phyloP scores from a whole-genome alignment of 306 rosid species.

The Astragalus glycyphyllos region DNA sequence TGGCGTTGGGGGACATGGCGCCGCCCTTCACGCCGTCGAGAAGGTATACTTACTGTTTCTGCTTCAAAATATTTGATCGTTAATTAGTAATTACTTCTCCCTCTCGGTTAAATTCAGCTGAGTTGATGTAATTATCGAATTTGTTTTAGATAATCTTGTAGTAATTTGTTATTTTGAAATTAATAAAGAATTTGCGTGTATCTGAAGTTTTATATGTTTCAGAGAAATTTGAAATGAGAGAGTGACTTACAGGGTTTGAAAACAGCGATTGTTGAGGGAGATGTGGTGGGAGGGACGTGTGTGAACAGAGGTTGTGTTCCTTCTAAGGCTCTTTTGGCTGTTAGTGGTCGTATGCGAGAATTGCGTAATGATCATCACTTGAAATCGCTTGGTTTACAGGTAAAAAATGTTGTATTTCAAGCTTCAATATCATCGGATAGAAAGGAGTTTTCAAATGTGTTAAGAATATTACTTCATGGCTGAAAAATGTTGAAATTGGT shows the following conservation, averaged over 20 bases:
- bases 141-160: not conserved
- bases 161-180: not conserved
- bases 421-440: not conserved
- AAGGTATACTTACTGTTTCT: constrained; percentile 50
- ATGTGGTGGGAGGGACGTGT: constrained; percentile 95
- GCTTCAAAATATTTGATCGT: not conserved
- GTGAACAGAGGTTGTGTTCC: constrained; percentile 99
- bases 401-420: constrained; percentile 37
- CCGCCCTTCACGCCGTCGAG: constrained; percentile 91
- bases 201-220: constrained; percentile 21
- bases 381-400: constrained; percentile 93
- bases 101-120: constrained; percentile 13
- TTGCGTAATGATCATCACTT: constrained; percentile 81
- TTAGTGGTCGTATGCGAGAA: constrained; percentile 98
- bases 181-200: not conserved
- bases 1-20: constrained; percentile 95
- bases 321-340: constrained; percentile 97
- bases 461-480: not conserved
- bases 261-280: constrained; percentile 94
- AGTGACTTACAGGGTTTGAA: constrained; percentile 78
- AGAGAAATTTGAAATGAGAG: constrained; percentile 27
- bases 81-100: not conserved
- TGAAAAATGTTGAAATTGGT: not conserved
- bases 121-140: not conserved
- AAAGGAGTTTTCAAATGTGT: not conserved